phyloP scores from a whole-genome alignment of 305 asterid species.

The Rubia peregrina region DNA sequence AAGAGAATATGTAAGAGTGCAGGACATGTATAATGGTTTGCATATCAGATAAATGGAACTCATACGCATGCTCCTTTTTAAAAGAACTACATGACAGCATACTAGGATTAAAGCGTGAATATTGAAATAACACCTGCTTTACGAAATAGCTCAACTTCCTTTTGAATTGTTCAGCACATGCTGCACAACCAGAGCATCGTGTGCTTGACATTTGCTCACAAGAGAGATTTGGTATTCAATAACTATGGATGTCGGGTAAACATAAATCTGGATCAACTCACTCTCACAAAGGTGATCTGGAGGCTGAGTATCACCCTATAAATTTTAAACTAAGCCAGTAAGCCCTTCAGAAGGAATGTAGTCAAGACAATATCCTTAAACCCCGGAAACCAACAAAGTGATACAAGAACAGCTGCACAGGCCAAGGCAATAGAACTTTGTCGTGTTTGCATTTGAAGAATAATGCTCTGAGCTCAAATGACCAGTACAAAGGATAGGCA shows the following conservation, averaged over 20 bases:
- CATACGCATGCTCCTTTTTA: neutral
- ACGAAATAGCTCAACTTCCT: slow-evolving; percentile 78
- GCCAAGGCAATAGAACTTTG: neutral
- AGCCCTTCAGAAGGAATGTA: slow-evolving; percentile 8
- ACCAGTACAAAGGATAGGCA: neutral
- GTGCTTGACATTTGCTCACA: slow-evolving; percentile 89
- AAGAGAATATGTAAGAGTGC: neutral
- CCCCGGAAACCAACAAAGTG: neutral
- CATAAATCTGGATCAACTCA: slow-evolving; percentile 87
- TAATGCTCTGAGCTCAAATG: neutral
- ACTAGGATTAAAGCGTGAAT: slow-evolving; percentile 10
- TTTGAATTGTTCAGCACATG: slow-evolving; percentile 72
- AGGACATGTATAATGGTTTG: neutral
- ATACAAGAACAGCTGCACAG: neutral
- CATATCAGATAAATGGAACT: neutral
- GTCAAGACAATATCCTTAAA: neutral
- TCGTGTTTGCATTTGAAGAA: neutral
- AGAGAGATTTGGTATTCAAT: slow-evolving; percentile 83
- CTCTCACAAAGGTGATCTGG: slow-evolving; percentile 85
- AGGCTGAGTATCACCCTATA: slow-evolving; percentile 70
- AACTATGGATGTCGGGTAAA: slow-evolving; percentile 85
- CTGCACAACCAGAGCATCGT: slow-evolving; percentile 65
- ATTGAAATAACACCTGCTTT: slow-evolving; percentile 43
- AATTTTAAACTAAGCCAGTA: slow-evolving; percentile 16
- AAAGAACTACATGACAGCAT: slow-evolving; percentile 8